Evolutionary conservation across 2,329 filamentous ascomycete species (phyloP), one percentile per base, ranked within the genome.

Genomic region (Cercospora zeina): DNA sequence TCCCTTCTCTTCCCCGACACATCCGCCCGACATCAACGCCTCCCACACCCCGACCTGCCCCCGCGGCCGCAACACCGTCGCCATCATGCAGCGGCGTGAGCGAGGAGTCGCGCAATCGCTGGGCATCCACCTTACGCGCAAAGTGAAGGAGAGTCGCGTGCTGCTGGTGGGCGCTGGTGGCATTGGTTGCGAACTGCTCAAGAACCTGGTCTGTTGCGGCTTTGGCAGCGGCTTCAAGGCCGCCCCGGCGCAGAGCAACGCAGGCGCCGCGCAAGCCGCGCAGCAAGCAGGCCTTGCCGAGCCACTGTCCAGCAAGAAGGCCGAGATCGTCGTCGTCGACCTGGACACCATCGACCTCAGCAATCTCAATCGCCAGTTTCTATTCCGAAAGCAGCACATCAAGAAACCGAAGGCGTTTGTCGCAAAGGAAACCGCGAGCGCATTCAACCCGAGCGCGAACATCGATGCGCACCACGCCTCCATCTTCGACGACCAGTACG

Each of bases 331-430:
- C 76, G 88, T 97, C 50, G 91, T 99, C 69, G 95, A 99, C 77
- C 89, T 99, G 63, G 95, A 99, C 76, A 99, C 95, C 1, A 97
- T 99, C 78, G 95, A 99, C 74, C 83, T 99, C 21, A 96, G 92
- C 79, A 99, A 99, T 74, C 84, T 99, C 55, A 99, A 99, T 72
- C 90, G 95, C 59, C 95, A 99, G 76, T 99, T 99, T 72, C 87
- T 99, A 53, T 99, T 99, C 77, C 86, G 93, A 64, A 89, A 93
- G 71, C 93, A 97, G 75, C 95, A 99, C 73, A 97, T 99, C 78
- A 97, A 97, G 78, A 96, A 96, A 76, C 87, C 93, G 1, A 99
- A 99, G 75, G 93, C 95, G 56, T 78, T 96, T 78, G 93, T 97
- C 67, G 95, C 93, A 53, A 96, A 93, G 76, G 93, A 97, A 68